Evolutionary conservation across 768 basidiomycete species (phyloP).

Genomic region (Xerocomellus intermedius): DNA sequence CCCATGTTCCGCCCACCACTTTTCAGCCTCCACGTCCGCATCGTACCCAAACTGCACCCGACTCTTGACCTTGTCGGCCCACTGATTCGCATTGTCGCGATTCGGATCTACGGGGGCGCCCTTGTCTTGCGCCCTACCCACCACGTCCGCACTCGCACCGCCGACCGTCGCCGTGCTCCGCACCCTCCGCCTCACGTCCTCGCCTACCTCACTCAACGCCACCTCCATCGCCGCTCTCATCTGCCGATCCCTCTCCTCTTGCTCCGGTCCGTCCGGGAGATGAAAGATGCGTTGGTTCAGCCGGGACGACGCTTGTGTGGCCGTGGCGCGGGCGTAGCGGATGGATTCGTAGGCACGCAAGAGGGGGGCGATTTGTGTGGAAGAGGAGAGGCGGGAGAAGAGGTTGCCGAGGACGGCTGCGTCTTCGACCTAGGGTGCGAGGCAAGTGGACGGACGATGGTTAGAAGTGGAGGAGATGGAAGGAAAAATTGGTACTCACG

Average conservation of each 20-base stretch:
- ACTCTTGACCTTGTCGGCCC: constrained; percentile 56
- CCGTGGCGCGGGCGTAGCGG: constrained; percentile 47
- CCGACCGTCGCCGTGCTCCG: constrained; percentile 10
- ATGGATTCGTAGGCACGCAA: constrained; percentile 53
- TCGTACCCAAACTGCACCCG: constrained; percentile 51
- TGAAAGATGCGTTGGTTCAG: constrained; percentile 57
- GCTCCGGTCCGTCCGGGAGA: constrained; percentile 51
- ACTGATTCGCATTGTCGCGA: constrained; percentile 48
- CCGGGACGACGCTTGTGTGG: constrained; percentile 48
- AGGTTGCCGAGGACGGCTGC: constrained; percentile 46
- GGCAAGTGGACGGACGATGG: background rate
- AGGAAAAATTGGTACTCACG: constrained; percentile 26
- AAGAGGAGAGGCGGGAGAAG: constrained; percentile 45
- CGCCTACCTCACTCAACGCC: constrained; percentile 29
- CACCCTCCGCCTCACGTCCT: constrained; percentile 9
- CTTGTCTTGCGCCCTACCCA: background rate
- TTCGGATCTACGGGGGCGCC: background rate
- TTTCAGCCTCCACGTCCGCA: constrained; percentile 48
- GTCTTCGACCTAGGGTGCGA: constrained; percentile 33
- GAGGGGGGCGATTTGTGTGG: constrained; percentile 42
- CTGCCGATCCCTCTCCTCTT: constrained; percentile 46
- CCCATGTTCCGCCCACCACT: constrained; percentile 46
- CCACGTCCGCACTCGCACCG: background rate
- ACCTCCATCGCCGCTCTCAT: constrained; percentile 50
- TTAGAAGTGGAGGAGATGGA: background rate